Evolutionary conservation across 768 basidiomycete genomes (phyloP).

Genomic region (Trametopsis cervina): DNA sequence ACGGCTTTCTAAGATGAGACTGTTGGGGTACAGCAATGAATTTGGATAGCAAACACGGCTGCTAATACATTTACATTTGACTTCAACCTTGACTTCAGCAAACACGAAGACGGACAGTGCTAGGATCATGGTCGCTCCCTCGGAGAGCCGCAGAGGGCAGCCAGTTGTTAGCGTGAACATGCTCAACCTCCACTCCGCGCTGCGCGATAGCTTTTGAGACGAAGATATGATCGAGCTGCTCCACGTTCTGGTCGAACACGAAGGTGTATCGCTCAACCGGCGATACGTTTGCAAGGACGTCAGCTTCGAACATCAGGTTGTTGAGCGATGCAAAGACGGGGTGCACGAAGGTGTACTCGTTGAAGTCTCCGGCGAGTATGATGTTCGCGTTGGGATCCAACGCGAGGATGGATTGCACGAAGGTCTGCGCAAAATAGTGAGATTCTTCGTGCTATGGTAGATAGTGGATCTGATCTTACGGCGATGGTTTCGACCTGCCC

Average conservation of each 20-base stretch:
- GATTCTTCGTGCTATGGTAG: neutral
- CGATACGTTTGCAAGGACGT: slow-evolving; percentile 39
- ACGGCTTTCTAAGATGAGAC: too few relatives aligned
- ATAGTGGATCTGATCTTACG: slow-evolving; percentile 26
- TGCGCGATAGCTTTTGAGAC: slow-evolving; percentile 28
- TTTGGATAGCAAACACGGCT: too few relatives aligned
- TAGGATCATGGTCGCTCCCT: slow-evolving; percentile 55
- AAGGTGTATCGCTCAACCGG: slow-evolving; percentile 52
- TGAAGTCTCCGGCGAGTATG: slow-evolving; percentile 54
- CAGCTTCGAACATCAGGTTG: slow-evolving; percentile 38
- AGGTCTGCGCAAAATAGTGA: slow-evolving; percentile 28
- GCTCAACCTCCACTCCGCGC: slow-evolving; percentile 39
- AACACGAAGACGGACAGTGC: slow-evolving; percentile 39
- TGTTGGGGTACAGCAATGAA: too few relatives aligned
- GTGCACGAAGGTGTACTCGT: slow-evolving; percentile 48
- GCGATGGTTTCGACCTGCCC: slow-evolving; percentile 42
- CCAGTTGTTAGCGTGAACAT: slow-evolving; percentile 57
- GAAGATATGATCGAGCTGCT: slow-evolving; percentile 54
- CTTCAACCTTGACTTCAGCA: too few relatives aligned
- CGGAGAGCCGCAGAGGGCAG: slow-evolving; percentile 31
- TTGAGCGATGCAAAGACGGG: slow-evolving; percentile 41
- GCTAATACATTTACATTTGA: too few relatives aligned
- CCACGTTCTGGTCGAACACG: slow-evolving; percentile 47
- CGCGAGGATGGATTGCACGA: slow-evolving; percentile 37
- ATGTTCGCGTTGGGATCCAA: slow-evolving; percentile 40